Evolutionary conservation across 345 rosid species (phyloP).

Genomic region (Fremontodendron californicum): DNA sequence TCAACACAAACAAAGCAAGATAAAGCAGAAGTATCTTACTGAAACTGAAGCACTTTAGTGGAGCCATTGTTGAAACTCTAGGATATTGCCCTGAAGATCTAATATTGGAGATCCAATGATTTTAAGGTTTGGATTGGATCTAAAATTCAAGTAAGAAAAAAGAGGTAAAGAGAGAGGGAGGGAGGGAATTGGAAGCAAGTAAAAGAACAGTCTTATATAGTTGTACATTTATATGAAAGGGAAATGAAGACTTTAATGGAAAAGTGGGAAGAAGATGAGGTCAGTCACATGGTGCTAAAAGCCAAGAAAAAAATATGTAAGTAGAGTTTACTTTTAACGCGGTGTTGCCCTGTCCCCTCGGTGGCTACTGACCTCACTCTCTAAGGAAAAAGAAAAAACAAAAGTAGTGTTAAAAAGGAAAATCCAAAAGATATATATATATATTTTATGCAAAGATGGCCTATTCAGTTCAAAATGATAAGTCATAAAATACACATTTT

Average conservation of each 20-base stretch:
- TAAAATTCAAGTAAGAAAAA: constrained; percentile 9
- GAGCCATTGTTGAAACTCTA: constrained; percentile 35
- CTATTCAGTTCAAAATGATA: no score
- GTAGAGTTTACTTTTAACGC: constrained; percentile 8
- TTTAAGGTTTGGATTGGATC: constrained; percentile 29
- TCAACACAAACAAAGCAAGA: constrained; percentile 34
- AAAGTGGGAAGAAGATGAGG: constrained; percentile 32
- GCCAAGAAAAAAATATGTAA: not conserved
- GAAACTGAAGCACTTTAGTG: constrained; percentile 36
- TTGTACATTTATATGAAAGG: not conserved
- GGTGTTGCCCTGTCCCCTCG: not conserved
- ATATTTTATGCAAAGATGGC: no score
- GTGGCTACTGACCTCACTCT: not conserved
- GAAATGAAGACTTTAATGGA: constrained; percentile 31
- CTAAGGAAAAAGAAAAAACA: not conserved
- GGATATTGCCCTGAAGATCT: constrained; percentile 24
- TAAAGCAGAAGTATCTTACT: constrained; percentile 42
- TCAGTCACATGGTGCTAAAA: constrained; percentile 32
- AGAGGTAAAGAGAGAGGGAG: not conserved
- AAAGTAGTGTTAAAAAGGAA: not conserved
- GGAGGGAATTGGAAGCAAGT: not conserved
- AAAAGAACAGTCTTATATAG: not conserved
- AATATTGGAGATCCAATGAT: constrained; percentile 21
- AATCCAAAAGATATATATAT: no score
- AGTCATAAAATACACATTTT: no score